Conservation (phyloP, 2,329 filamentous ascomycete species). For the Colletotrichum spaethianum region DNA sequence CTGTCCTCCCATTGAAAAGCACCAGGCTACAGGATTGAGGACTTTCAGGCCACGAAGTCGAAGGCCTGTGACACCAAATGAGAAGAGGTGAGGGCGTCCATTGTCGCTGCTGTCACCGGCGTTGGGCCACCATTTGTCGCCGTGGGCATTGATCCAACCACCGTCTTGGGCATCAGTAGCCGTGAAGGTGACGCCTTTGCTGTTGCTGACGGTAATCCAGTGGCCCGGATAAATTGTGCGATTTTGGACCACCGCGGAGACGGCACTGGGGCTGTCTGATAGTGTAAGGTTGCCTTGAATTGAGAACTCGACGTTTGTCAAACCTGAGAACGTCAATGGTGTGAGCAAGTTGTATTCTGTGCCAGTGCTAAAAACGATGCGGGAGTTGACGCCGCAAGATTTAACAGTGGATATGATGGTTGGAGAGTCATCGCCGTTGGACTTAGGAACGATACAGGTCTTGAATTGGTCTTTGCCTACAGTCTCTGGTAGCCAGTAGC, state of each 20-base stretch:
- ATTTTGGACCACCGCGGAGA: conserved; percentile 22
- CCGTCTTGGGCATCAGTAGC: background rate
- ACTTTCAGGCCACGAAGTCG: conserved; percentile 23
- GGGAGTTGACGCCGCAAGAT: conserved; percentile 27
- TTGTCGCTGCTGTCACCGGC: conserved; percentile 17
- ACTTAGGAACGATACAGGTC: conserved; percentile 30
- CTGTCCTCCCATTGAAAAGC: conserved; percentile 21
- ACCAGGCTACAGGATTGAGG: conserved; percentile 28
- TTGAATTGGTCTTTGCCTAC: conserved; percentile 20
- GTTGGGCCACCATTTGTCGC: conserved; percentile 31
- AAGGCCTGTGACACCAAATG: conserved; percentile 14
- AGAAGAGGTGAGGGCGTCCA: conserved; percentile 30
- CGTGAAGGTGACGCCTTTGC: conserved; percentile 28
- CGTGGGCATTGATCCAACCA: conserved; percentile 23
- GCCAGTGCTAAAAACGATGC: conserved; percentile 24
- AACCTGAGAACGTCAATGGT: conserved; percentile 11
- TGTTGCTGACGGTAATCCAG: conserved; percentile 33
- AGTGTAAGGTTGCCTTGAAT: conserved; percentile 27
- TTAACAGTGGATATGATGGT: conserved; percentile 16
- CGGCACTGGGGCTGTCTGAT: conserved; percentile 9
- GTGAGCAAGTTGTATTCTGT: conserved; percentile 24
- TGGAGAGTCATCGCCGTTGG: conserved; percentile 19
- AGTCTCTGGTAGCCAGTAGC: conserved; percentile 32
- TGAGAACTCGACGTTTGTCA: conserved; percentile 29
- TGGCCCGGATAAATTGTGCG: conserved; percentile 16